Evolutionary conservation across 768 basidiomycete genomes (phyloP), one percentile per base, ranked within the genome.

Genomic region (Cystofilobasidium bisporidii): DNA sequence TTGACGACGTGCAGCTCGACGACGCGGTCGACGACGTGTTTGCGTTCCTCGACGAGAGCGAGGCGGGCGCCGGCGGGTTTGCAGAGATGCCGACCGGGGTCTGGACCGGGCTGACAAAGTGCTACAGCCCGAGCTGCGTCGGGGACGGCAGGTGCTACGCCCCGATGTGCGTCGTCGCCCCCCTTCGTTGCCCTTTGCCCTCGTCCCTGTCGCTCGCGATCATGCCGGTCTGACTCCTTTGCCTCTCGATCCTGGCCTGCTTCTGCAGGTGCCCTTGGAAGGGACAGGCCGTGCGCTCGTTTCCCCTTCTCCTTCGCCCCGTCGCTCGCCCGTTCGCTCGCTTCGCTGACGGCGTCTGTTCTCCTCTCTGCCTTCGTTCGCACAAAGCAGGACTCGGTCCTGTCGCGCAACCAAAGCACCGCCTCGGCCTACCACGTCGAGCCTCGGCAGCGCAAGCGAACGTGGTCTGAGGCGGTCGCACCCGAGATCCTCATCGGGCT

Each of bases 11-110:
- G 24, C 81, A 86, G 1, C 78, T 96, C 64, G 84, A 87, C 65
- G 91, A 93, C 73, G 86, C 88, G 3, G 88, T 93, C 5, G 91
- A 93, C 73, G 90, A 93, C 70, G 91, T 96, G 9, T 96, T 89
- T 78, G 88, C 87, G 81, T 94, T 96, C 77, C 80, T 89, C 73
- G 90, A 90, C 67, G 91, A 93, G 65, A 74, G 75, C 63, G 77
- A 78, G 36, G 75, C 74, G 0, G 72, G 74, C 63, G 74, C 72
- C 15, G 67, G 67, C 9, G 72, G 72, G 9, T 72, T 72, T 22
- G 71, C 73, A 17, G 77, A 91, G 81, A 76, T 93, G 14, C 91
- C 91, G 1, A 93, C 90, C 0, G 91, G 89, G 2, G 87, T 99
- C 6, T 83, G 92, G 71, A 94, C 91, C 1, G 84, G 87, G 78